These are phyloP conservation scores for Beauveria asiatica DNA, from an alignment of 2,329 filamentous ascomycete genomes.

Conservation along the genomic window DNA sequence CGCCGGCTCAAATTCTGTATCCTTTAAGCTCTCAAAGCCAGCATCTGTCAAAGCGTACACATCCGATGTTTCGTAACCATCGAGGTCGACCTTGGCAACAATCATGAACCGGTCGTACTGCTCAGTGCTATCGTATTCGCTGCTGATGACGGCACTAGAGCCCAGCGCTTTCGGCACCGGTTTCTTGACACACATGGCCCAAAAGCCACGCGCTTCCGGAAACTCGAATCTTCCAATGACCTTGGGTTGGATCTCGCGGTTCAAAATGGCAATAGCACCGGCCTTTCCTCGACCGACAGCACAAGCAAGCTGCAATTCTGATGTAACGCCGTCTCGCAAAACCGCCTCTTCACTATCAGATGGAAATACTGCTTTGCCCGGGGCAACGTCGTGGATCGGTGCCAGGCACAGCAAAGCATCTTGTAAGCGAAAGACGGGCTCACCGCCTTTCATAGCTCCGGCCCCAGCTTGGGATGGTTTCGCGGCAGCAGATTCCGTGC, in stretches of 20 bases:
- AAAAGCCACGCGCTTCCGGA: slow-evolving; percentile 65
- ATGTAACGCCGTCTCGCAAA: slow-evolving; percentile 37
- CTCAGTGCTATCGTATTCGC: slow-evolving; percentile 49
- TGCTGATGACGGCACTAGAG: slow-evolving; percentile 38
- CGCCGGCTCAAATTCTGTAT: slow-evolving; percentile 85
- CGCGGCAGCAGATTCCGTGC: slow-evolving; percentile 55
- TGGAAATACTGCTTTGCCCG: slow-evolving; percentile 48
- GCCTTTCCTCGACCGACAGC: slow-evolving; percentile 56
- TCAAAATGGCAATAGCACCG: slow-evolving; percentile 66
- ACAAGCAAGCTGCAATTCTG: slow-evolving; percentile 51
- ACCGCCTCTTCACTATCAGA: slow-evolving; percentile 37
- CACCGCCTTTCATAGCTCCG: slow-evolving; percentile 43
- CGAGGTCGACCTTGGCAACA: slow-evolving; percentile 61
- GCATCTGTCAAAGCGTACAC: slow-evolving; percentile 68
- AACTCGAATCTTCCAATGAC: slow-evolving; percentile 64
- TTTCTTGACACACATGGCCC: slow-evolving; percentile 68
- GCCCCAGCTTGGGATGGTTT: slow-evolving; percentile 36
- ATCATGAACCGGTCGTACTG: slow-evolving; percentile 76
- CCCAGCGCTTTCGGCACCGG: slow-evolving; percentile 53
- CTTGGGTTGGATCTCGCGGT: slow-evolving; percentile 66
- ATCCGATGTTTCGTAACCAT: slow-evolving; percentile 67
- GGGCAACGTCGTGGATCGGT: slow-evolving; percentile 66
- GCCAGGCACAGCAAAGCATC: slow-evolving; percentile 71
- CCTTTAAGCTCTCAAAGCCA: slow-evolving; percentile 65
- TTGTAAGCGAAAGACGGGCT: slow-evolving; percentile 66